These are phyloP conservation scores for Begonia loranthoides DNA, from an alignment of 306 rosid genomes.

Conservation along the genomic window DNA sequence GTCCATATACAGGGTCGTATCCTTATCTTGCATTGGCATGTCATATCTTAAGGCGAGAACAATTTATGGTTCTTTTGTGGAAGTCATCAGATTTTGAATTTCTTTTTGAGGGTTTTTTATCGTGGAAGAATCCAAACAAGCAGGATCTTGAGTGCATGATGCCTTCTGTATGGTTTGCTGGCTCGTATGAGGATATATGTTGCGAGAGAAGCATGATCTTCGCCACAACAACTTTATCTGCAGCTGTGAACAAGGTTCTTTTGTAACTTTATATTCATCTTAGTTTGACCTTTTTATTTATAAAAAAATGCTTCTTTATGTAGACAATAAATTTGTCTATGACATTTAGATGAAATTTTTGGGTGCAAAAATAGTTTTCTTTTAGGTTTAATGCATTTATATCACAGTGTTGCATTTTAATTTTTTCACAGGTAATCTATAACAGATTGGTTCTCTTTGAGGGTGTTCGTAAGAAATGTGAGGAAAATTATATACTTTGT, in stretches of 20 bases:
- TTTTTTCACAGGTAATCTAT: no score
- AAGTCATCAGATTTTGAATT: conserved; percentile 75
- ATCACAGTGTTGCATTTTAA: no score
- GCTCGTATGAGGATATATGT: conserved; percentile 71
- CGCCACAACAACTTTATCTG: conserved; percentile 78
- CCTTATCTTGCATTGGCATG: conserved; percentile 79
- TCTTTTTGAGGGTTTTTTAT: conserved; percentile 80
- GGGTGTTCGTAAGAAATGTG: no score
- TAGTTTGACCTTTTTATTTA: no score
- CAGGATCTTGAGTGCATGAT: conserved; percentile 86
- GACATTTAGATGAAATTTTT: no score
- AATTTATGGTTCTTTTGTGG: conserved; percentile 96
- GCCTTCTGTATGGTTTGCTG: conserved; percentile 97
- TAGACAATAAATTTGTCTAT: no score
- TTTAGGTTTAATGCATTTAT: no score
- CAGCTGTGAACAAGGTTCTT: conserved; percentile 64
- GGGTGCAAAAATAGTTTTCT: no score
- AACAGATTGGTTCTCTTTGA: no score
- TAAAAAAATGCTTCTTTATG: no score
- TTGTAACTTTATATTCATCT: conserved; percentile 6
- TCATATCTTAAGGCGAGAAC: conserved; percentile 61
- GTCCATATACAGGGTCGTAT: conserved; percentile 90
- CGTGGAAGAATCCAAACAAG: conserved; percentile 75
- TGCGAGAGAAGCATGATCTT: conserved; percentile 66
- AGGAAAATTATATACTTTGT: no score